Conservation (phyloP, 306 rosid genomes). For the Cicer bijugum region DNA sequence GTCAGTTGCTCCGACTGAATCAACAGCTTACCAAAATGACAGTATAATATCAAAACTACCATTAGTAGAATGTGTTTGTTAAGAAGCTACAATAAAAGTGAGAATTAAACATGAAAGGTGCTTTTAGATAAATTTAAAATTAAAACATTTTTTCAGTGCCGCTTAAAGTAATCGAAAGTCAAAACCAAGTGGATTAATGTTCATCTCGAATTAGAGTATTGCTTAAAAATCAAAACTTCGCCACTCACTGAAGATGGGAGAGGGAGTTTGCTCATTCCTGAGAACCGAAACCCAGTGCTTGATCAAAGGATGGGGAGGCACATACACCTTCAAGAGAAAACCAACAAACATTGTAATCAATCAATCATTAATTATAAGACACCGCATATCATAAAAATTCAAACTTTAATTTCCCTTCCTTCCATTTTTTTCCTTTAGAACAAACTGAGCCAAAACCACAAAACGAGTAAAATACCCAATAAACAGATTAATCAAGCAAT, state of each 20-base stretch:
- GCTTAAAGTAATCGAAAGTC: slow-evolving; percentile 8
- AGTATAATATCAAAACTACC: slow-evolving; percentile 20
- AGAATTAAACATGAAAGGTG: slow-evolving; percentile 10
- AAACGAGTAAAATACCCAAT: neutral
- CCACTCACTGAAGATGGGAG: slow-evolving; percentile 82
- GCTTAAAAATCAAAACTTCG: neutral
- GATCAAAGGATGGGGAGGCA: slow-evolving; percentile 92
- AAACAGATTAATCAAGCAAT: slow-evolving; percentile 11
- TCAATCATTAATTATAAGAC: neutral
- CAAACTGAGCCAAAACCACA: neutral
- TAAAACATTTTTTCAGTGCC: neutral
- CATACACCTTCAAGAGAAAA: slow-evolving; percentile 64
- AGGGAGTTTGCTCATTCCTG: slow-evolving; percentile 88
- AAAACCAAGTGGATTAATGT: slow-evolving; percentile 12
- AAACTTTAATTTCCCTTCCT: neutral
- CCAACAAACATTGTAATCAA: slow-evolving; percentile 30
- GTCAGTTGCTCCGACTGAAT: slow-evolving; percentile 8
- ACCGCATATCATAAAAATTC: slow-evolving; percentile 1
- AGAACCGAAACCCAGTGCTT: slow-evolving; percentile 97
- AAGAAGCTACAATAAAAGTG: neutral
- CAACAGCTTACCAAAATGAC: slow-evolving; percentile 13
- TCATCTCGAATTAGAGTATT: slow-evolving; percentile 9
- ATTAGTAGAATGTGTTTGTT: neutral
- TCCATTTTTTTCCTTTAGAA: neutral
- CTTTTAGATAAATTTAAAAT: neutral